A percentile compares a stretch with the other conserved stretches of the same genome.
Conservation (phyloP, 139 green algal genomes). For the Trebouxia sp. region DNA sequence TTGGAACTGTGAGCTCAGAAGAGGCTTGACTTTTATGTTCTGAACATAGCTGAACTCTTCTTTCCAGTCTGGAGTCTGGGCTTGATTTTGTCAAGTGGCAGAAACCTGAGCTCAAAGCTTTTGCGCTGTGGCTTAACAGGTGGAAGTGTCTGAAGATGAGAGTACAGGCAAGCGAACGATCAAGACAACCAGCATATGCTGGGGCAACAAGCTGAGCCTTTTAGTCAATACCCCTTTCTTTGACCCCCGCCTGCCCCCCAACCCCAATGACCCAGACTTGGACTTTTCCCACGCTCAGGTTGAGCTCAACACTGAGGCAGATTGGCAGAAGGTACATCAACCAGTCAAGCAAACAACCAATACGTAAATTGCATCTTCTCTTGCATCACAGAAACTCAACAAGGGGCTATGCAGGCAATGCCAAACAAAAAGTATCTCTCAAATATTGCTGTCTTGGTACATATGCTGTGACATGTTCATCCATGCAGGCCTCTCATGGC, state of each 20-base stretch:
- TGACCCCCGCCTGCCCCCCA: slow-evolving; percentile 48
- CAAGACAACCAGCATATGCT: slow-evolving; percentile 61
- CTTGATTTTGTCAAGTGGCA: no score
- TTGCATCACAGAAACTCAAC: not conserved
- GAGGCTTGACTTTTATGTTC: no score
- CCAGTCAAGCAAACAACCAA: not conserved
- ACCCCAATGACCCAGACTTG: slow-evolving; percentile 54
- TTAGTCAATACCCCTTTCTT: slow-evolving; percentile 48
- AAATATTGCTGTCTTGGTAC: no score
- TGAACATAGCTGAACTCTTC: no score
- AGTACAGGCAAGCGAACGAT: slow-evolving; percentile 57
- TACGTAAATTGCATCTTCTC: no score
- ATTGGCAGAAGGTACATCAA: slow-evolving; percentile 61
- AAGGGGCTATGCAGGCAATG: no score
- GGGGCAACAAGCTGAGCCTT: slow-evolving; percentile 64
- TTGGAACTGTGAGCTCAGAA: no score
- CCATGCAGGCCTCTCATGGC: not conserved
- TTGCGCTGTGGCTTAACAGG: no score
- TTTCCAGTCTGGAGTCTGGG: no score
- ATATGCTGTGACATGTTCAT: no score
- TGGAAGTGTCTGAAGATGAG: slow-evolving; percentile 53
- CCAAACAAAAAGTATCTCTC: no score
- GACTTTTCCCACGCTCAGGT: slow-evolving; percentile 53
- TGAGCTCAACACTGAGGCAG: slow-evolving; percentile 49
- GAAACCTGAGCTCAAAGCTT: no score